phyloP scores from a whole-genome alignment of 805 yeast genomes.

The Priceomyces haplophilus region DNA sequence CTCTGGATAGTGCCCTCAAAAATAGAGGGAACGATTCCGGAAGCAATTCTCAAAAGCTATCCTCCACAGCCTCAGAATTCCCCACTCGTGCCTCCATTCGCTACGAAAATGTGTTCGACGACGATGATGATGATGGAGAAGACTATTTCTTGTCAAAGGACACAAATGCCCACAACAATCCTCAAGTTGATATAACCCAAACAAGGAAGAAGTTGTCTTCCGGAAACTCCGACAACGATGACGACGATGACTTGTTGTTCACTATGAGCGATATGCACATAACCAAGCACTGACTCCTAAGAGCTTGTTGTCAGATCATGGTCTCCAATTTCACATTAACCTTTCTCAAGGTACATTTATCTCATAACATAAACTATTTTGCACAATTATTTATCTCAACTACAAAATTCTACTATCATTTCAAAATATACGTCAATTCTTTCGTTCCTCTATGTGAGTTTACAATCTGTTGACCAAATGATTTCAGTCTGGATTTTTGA shows the following conservation, averaged over 20 bases:
- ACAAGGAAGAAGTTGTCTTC: conserved; percentile 4
- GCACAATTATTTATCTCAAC: not conserved
- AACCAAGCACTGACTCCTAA: conserved; percentile 20
- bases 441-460: too few relatives aligned
- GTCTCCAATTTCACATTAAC: not conserved
- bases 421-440: not conserved
- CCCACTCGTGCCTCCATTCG: conserved; percentile 19
- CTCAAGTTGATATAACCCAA: not conserved
- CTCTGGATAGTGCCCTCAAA: conserved; percentile 3
- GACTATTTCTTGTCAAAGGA: conserved; percentile 13
- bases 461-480: too few relatives aligned
- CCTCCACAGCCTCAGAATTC: conserved; percentile 35
- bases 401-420: not conserved
- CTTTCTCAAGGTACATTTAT: not conserved
- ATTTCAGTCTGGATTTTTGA: too few relatives aligned
- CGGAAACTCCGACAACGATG: conserved; percentile 20
- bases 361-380: not conserved
- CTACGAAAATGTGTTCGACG: conserved; percentile 43
- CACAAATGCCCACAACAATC: not conserved
- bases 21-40: not conserved
- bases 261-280: conserved; percentile 74
- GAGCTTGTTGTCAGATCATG: not conserved
- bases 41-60: conserved; percentile 12
- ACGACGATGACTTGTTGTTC: conserved; percentile 63
- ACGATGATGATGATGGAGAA: conserved; percentile 47